Conservation (phyloP, 2,329 filamentous ascomycete genomes). For the Ciborinia camelliae region DNA sequence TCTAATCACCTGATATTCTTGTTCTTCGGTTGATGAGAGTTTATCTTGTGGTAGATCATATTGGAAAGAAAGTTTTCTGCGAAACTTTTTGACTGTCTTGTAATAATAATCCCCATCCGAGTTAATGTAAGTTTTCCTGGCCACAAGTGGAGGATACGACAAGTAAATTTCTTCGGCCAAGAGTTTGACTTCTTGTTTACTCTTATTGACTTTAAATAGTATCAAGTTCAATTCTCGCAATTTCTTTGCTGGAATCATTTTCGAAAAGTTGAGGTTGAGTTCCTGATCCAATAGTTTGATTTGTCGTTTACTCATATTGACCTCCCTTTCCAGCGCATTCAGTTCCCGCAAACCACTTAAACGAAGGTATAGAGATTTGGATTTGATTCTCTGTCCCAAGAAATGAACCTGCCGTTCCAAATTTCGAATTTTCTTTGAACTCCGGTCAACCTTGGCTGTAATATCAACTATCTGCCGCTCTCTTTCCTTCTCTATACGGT, state of each 20-base stretch:
- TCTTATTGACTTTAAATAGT: neutral
- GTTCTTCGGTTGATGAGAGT: neutral
- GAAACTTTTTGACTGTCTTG: neutral
- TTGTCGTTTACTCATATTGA: neutral
- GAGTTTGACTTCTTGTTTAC: conserved; percentile 2
- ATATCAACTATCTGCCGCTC: neutral
- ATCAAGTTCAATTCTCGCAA: neutral
- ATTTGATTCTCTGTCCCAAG: neutral
- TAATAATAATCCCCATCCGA: neutral
- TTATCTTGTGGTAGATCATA: neutral
- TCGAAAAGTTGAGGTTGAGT: neutral
- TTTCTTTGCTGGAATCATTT: neutral
- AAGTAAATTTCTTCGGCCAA: conserved; percentile 1
- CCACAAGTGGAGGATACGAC: neutral
- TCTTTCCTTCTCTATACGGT: neutral
- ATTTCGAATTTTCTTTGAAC: neutral
- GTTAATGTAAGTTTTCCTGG: neutral
- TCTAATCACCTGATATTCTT: neutral
- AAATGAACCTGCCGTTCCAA: neutral
- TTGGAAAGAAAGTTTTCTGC: neutral
- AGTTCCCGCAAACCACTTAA: neutral
- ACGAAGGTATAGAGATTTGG: neutral
- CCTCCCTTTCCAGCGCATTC: neutral
- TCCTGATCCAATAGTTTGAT: neutral
- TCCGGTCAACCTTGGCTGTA: neutral